phyloP scores from a whole-genome alignment of 73 alveolate species.

The Paramecium primaurelia region DNA sequence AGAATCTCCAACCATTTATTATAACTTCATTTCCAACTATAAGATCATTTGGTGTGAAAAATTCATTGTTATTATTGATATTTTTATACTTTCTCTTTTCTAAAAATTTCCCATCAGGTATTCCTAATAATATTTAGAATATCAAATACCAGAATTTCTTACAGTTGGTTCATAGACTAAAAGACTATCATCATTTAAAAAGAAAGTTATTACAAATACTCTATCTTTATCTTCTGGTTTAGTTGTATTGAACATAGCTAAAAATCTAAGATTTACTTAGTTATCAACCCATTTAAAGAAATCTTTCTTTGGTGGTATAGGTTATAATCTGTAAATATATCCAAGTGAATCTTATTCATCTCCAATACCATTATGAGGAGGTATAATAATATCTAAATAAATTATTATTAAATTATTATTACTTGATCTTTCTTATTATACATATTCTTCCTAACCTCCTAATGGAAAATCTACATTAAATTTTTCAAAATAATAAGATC shows the following conservation, averaged over 20 bases:
- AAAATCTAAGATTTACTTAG: conserved; percentile 87
- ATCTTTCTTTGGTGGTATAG: conserved; percentile 87
- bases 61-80: conserved; percentile 67
- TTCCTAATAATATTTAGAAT: conserved; percentile 59
- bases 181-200: conserved; percentile 89
- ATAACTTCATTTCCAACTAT: conserved; percentile 80
- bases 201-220: conserved; percentile 87
- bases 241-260: conserved; percentile 84
- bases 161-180: conserved; percentile 89
- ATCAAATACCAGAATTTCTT: conserved; percentile 76
- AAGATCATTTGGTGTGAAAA: conserved; percentile 79
- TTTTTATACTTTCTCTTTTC: conserved; percentile 90
- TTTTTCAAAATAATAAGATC: conserved; percentile 72
- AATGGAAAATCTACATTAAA: conserved; percentile 83
- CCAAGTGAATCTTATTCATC: conserved; percentile 95
- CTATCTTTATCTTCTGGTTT: conserved; percentile 91
- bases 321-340: conserved; percentile 80
- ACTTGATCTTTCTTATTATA: conserved; percentile 74
- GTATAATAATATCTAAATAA: conserved; percentile 68
- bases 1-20: conserved; percentile 83
- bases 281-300: conserved; percentile 95
- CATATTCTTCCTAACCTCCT: conserved; percentile 80
- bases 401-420: not conserved
- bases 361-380: conserved; percentile 97
- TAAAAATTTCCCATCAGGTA: conserved; percentile 85